Conservation (phyloP, 768 basidiomycete species). For the Mycena floridula region DNA sequence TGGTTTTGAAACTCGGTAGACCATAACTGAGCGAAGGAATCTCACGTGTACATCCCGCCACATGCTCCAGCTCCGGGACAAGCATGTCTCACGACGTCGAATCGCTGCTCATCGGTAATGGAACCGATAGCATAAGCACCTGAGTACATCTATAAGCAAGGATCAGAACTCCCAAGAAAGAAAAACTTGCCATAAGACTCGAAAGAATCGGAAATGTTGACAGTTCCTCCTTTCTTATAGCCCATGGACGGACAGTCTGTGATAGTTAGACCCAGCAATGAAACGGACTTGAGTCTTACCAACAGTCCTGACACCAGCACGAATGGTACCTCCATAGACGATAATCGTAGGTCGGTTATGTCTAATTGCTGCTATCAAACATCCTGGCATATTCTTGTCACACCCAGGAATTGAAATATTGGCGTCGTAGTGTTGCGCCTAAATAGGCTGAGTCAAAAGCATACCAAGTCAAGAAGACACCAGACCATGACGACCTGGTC, state of each 20-base stretch:
- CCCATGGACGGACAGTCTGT: constrained; percentile 77
- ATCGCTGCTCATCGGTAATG: constrained; percentile 73
- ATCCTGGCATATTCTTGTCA: constrained; percentile 92
- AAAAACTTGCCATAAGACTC: constrained; percentile 64
- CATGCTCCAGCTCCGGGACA: constrained; percentile 84
- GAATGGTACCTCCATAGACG: constrained; percentile 83
- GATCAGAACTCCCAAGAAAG: not conserved
- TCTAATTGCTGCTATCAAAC: constrained; percentile 78
- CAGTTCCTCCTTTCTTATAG: constrained; percentile 70
- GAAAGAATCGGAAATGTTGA: constrained; percentile 81
- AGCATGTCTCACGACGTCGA: constrained; percentile 81
- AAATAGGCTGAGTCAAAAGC: constrained; percentile 1
- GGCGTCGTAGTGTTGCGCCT: constrained; percentile 87
- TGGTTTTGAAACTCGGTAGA: not conserved
- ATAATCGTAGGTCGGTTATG: constrained; percentile 87
- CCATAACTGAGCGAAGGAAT: constrained; percentile 4
- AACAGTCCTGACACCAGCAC: constrained; percentile 65
- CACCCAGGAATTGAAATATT: constrained; percentile 86
- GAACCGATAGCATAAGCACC: constrained; percentile 73
- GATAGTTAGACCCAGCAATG: constrained; percentile 23
- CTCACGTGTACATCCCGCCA: constrained; percentile 83
- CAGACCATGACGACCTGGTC: constrained; percentile 50
- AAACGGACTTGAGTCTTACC: constrained; percentile 29
- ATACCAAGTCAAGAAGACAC: not conserved
- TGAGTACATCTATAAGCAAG: too few relatives aligned